These are phyloP conservation scores for Mentha longifolia DNA, from an alignment of 257 asterid species.

Conservation along the genomic window DNA sequence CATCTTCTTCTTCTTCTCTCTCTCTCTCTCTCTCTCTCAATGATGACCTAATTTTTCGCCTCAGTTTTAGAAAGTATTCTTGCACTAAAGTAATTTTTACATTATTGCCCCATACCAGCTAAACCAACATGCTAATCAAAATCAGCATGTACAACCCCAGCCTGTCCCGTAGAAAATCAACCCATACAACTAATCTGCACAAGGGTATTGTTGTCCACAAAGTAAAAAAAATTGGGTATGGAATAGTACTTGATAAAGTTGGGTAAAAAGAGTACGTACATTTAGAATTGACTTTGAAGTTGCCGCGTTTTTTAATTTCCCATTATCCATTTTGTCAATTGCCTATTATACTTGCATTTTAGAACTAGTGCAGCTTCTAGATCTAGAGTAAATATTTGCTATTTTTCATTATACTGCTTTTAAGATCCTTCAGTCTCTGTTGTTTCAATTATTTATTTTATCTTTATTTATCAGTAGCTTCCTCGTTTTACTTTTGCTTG, in stretches of 20 bases:
- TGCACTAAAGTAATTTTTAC: neutral
- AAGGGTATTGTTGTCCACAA: neutral
- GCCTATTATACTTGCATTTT: neutral
- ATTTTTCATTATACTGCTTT: neutral
- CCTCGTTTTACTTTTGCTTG: slow-evolving; percentile 32
- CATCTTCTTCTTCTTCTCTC: neutral
- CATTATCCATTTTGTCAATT: neutral
- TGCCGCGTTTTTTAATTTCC: neutral
- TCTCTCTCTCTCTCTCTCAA: no score
- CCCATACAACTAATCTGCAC: neutral
- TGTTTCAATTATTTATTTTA: slow-evolving; percentile 1
- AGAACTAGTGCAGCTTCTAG: slow-evolving; percentile 17
- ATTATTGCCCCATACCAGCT: neutral
- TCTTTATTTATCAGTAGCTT: slow-evolving; percentile 20
- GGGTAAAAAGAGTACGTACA: neutral
- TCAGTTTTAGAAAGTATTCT: neutral
- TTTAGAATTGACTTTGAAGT: neutral
- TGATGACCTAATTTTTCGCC: neutral
- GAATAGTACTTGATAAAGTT: neutral
- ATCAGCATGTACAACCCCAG: neutral
- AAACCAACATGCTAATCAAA: slow-evolving; percentile 1
- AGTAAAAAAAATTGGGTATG: neutral
- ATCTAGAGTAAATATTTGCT: slow-evolving; percentile 13
- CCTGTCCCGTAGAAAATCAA: neutral
- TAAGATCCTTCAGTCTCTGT: slow-evolving; percentile 19